Conservation (phyloP, 352 stramenopile species). For the Achlya hypogyna region DNA sequence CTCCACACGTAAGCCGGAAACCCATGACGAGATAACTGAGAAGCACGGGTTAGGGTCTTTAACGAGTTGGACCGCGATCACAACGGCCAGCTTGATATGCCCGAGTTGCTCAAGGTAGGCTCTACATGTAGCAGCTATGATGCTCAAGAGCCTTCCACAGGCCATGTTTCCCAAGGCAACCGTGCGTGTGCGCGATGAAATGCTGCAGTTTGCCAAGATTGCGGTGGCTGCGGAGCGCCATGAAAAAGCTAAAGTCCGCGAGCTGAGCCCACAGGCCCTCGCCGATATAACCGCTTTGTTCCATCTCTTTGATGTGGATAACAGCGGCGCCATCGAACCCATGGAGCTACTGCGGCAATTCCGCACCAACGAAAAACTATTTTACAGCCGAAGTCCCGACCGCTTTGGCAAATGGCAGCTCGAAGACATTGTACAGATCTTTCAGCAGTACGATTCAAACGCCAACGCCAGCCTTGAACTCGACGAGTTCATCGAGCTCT, state of each 20-base stretch:
- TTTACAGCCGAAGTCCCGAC: constrained; percentile 16
- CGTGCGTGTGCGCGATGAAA: constrained; percentile 36
- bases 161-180: constrained; percentile 51
- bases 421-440: constrained; percentile 59
- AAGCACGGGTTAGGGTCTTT: constrained; percentile 45
- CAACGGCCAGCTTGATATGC: constrained; percentile 63
- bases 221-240: constrained; percentile 42
- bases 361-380: constrained; percentile 49
- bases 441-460: constrained; percentile 65
- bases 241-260: constrained; percentile 41
- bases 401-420: neutral
- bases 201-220: constrained; percentile 43
- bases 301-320: constrained; percentile 56
- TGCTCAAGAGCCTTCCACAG: constrained; percentile 25
- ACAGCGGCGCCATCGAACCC: constrained; percentile 58
- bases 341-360: constrained; percentile 58
- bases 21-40: neutral
- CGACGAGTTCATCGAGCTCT: constrained; percentile 71
- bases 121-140: neutral
- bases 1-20: constrained; percentile 20
- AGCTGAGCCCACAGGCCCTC: constrained; percentile 44
- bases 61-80: constrained; percentile 64
- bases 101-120: constrained; percentile 26
- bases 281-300: constrained; percentile 59
- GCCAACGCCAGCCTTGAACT: constrained; percentile 66